A percentile compares a stretch with the other conserved stretches of the same genome.
Evolutionary conservation across 2,329 filamentous ascomycete species (phyloP).

Genomic region (Aspergillus ruber): DNA sequence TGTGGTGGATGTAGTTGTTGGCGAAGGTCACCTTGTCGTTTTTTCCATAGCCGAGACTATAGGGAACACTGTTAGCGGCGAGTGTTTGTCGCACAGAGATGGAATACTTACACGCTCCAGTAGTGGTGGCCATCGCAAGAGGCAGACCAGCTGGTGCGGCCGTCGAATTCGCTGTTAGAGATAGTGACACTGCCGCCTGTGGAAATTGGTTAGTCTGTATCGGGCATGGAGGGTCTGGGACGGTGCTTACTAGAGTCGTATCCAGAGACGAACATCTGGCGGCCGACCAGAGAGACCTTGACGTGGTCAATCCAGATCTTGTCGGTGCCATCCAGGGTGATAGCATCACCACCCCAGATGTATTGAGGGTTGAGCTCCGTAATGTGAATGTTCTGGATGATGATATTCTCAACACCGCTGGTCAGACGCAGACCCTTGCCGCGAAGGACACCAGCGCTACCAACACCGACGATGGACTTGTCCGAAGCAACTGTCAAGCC

Average conservation of each 20-base stretch:
- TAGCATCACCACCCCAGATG: slow-evolving; percentile 54
- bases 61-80: background rate
- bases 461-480: slow-evolving; percentile 52
- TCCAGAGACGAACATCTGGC: slow-evolving; percentile 21
- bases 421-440: slow-evolving; percentile 49
- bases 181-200: slow-evolving; percentile 49
- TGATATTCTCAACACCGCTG: slow-evolving; percentile 46
- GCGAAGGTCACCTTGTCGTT: slow-evolving; percentile 53
- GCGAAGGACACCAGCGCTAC: slow-evolving; percentile 47
- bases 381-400: slow-evolving; percentile 53
- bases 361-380: slow-evolving; percentile 49
- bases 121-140: slow-evolving; percentile 54
- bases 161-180: slow-evolving; percentile 55
- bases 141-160: slow-evolving; percentile 47
- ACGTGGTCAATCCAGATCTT: slow-evolving; percentile 46
- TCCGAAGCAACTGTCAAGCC: slow-evolving; percentile 49
- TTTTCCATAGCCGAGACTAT: slow-evolving; percentile 47
- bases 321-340: slow-evolving; percentile 42
- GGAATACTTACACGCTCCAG: slow-evolving; percentile 42
- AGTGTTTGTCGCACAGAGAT: background rate
- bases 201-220: slow-evolving; percentile 38
- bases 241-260: slow-evolving; percentile 29
- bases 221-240: slow-evolving; percentile 46
- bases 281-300: slow-evolving; percentile 31
- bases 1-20: slow-evolving; percentile 55